Evolutionary conservation across 306 rosid genomes (phyloP).

Genomic region (Rosa chinensis): DNA sequence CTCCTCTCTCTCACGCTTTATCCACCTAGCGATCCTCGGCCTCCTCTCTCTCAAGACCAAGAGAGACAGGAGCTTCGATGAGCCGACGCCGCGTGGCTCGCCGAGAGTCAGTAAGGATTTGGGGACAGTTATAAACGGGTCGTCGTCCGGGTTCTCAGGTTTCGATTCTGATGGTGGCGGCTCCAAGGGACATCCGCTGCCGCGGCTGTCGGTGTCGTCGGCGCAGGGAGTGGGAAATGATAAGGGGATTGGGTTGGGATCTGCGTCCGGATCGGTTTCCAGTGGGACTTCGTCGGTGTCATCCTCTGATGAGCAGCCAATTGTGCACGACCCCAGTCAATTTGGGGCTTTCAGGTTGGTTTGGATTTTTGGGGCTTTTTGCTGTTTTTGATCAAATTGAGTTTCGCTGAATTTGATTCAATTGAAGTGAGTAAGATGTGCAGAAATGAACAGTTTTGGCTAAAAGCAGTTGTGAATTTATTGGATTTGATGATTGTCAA

Average conservation of each 20-base stretch:
- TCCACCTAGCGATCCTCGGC: too few relatives aligned
- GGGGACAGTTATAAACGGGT: constrained; percentile 21
- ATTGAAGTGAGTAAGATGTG: background rate
- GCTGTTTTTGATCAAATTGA: too few relatives aligned
- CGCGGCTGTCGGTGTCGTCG: constrained; percentile 58
- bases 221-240: constrained; percentile 42
- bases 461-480: background rate
- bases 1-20: too few relatives aligned
- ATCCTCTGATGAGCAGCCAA: constrained; percentile 63
- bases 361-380: too few relatives aligned
- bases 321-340: too few relatives aligned
- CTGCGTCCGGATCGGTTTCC: constrained; percentile 59
- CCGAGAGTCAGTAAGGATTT: constrained; percentile 50
- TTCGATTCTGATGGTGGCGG: constrained; percentile 54
- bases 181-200: constrained; percentile 53
- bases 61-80: constrained; percentile 63
- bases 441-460: background rate
- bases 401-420: too few relatives aligned
- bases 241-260: constrained; percentile 53
- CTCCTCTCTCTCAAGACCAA: constrained; percentile 2
- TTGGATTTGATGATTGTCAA: background rate
- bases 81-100: constrained; percentile 44
- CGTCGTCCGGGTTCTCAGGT: constrained; percentile 43
- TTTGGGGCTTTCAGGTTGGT: too few relatives aligned
- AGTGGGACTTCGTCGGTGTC: constrained; percentile 71